Evolutionary conservation across 257 asterid species (phyloP).

Genomic region (Jacaranda mimosifolia): DNA sequence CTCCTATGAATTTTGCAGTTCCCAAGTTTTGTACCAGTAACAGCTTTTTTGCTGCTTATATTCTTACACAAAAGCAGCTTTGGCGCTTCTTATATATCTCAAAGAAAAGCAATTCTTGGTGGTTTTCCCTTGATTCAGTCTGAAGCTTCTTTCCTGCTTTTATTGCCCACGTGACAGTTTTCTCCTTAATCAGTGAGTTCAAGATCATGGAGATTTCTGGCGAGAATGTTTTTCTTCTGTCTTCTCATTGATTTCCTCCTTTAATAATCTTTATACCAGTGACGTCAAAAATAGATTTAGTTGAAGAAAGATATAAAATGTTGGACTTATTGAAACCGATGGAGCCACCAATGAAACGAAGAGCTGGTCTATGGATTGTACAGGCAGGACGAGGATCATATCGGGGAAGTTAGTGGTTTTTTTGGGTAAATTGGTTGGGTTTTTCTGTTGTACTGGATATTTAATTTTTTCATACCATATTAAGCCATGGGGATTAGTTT

Average conservation of each 20-base stretch:
- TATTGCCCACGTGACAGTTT: slow-evolving; percentile 5
- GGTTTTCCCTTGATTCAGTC: slow-evolving; percentile 28
- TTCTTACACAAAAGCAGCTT: slow-evolving; percentile 24
- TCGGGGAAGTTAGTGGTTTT: slow-evolving; percentile 76
- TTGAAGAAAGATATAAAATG: slow-evolving; percentile 46
- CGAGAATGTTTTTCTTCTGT: slow-evolving; percentile 23
- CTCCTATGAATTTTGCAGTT: slow-evolving; percentile 32
- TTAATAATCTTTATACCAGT: slow-evolving; percentile 35
- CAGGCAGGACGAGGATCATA: slow-evolving; percentile 99
- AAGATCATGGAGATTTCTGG: slow-evolving; percentile 43
- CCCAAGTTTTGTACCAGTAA: slow-evolving; percentile 20
- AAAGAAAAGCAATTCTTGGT: slow-evolving; percentile 19
- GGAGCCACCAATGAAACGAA: slow-evolving; percentile 93
- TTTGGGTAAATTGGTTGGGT: slow-evolving; percentile 44
- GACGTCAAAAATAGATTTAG: slow-evolving; percentile 24
- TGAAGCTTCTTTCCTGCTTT: slow-evolving; percentile 28
- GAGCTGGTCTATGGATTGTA: slow-evolving; percentile 83
- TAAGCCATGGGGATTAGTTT: slow-evolving; percentile 67
- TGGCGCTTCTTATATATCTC: slow-evolving; percentile 21
- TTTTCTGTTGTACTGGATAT: slow-evolving; percentile 41
- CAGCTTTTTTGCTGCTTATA: slow-evolving; percentile 19
- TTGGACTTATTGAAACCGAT: slow-evolving; percentile 71
- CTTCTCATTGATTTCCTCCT: slow-evolving; percentile 43
- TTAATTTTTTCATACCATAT: slow-evolving; percentile 47
- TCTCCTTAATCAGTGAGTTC: slow-evolving; percentile 19